Base-by-base conservation (phyloP, 305 asterid species). In the Solanum aculeatissimum region DNA sequence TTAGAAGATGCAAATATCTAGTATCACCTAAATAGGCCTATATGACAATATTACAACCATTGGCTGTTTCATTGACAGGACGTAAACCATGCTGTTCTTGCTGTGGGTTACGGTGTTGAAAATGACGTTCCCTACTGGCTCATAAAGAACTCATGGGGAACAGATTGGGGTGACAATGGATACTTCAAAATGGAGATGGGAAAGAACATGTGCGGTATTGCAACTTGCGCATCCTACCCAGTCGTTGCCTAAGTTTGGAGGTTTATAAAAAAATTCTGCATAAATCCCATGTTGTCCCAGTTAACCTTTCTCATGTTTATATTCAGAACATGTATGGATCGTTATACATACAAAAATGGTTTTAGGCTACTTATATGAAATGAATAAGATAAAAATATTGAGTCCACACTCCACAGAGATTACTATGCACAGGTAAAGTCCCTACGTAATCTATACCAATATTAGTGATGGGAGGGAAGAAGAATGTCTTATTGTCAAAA, bases 181-280 rank as follows among this genome's bases (percentile, higher is more conserved):
- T 96, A 95, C 91, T 96, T 96, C 82, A 96, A 96, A 90, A 96
- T 95, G 98, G 98, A 95, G 91, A 85, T 91, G 94, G 99, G 99
- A 85, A 96, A 93, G 91, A 96, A 96, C 93, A 94, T 95, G 98
- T 95, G 98, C 86, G 99, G 98, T 74, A 91, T 95, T 72, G 93
- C 98, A n/a, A 95, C 98, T 58, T 95, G 99, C 87, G 97, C 99
- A 51, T 93, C 99, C 8, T 95, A 90, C 85, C 98, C 99, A 13
- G 27, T 88, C 19, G 94, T 94, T 87, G 93, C 92, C 16, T 93
- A 83, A 86, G 79, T 83, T 57, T 77, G 82, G 45, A 51, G 66
- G 43, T 29, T 51, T 51, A 19, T 18, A 55, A 32, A 25, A 2
- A 16, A 2, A 0, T 15, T 53, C 15, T 8, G 49, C 66, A 32